phyloP scores from a whole-genome alignment of 306 rosid species.

The Carpinus viminea region DNA sequence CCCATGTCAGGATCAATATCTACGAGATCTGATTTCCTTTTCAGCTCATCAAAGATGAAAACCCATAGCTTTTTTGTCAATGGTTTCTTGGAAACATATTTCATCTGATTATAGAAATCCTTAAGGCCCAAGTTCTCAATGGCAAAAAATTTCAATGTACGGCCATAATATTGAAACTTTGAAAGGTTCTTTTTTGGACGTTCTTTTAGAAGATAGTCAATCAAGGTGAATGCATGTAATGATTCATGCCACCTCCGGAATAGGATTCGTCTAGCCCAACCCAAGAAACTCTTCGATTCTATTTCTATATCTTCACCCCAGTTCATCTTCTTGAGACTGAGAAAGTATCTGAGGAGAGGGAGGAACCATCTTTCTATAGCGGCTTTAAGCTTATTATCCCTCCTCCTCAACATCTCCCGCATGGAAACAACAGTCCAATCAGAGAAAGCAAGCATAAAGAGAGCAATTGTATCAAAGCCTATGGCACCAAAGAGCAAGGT shows the following conservation, averaged over 20 bases:
- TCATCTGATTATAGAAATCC: too few relatives aligned
- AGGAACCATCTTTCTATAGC: too few relatives aligned
- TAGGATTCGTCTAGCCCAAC: background rate
- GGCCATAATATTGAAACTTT: too few relatives aligned
- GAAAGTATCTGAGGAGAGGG: background rate
- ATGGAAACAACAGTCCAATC: slow-evolving; percentile 23
- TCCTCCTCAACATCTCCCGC: too few relatives aligned
- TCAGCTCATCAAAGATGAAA: background rate
- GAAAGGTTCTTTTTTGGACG: background rate
- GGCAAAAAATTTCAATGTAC: rapidly evolving
- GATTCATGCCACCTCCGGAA: slow-evolving; percentile 43
- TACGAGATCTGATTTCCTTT: background rate
- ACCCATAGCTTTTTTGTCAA: background rate
- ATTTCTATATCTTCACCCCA: background rate
- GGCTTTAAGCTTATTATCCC: too few relatives aligned
- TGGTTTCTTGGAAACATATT: background rate
- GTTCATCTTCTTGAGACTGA: slow-evolving; percentile 7
- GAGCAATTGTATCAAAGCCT: slow-evolving; percentile 27
- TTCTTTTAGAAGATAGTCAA: slow-evolving; percentile 28
- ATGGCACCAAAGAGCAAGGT: slow-evolving; percentile 37
- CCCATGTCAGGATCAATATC: background rate
- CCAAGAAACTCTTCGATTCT: background rate
- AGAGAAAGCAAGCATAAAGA: slow-evolving; percentile 23
- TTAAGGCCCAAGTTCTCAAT: background rate
- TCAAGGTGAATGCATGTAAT: slow-evolving; percentile 26